These are phyloP conservation scores for Ganoderma lucidum DNA, from an alignment of 1,284 basidiomycete genomes.

Conservation along the genomic window DNA sequence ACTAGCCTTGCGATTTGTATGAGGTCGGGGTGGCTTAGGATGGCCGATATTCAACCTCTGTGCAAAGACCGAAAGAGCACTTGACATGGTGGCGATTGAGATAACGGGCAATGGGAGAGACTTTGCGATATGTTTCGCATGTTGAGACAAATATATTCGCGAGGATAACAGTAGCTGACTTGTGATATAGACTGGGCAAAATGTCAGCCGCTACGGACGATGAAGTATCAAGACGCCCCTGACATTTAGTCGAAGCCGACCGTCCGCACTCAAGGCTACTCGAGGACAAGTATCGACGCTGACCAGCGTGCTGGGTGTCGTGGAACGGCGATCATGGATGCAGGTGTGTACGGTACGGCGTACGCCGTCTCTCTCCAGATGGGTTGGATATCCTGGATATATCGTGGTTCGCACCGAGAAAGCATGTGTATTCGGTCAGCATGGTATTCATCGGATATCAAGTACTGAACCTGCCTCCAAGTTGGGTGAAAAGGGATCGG, in stretches of 20 bases:
- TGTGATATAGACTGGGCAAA: not conserved
- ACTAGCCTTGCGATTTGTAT: not conserved
- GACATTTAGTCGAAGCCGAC: not conserved
- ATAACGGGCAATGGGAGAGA: not conserved
- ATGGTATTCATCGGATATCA: not conserved
- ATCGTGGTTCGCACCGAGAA: not conserved
- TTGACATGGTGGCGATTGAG: not conserved
- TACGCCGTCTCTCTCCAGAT: not conserved
- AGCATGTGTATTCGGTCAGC: not conserved
- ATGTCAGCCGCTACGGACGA: not conserved
- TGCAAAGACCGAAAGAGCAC: slow-evolving; percentile 2
- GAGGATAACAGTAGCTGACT: slow-evolving; percentile 10
- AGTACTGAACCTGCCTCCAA: not conserved
- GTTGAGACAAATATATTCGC: not conserved
- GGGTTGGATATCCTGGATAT: not conserved
- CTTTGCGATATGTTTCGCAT: too few relatives aligned
- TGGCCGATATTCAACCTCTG: slow-evolving; percentile 3
- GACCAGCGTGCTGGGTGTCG: not conserved
- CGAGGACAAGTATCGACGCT: not conserved
- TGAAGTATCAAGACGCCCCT: not conserved
- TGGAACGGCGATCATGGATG: not conserved
- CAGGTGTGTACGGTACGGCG: not conserved
- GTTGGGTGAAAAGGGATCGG: not conserved
- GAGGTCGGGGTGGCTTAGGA: not conserved
- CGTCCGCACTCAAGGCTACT: not conserved